Conservation (phyloP, 306 rosid genomes). For the Hippophae gyantsensis region DNA sequence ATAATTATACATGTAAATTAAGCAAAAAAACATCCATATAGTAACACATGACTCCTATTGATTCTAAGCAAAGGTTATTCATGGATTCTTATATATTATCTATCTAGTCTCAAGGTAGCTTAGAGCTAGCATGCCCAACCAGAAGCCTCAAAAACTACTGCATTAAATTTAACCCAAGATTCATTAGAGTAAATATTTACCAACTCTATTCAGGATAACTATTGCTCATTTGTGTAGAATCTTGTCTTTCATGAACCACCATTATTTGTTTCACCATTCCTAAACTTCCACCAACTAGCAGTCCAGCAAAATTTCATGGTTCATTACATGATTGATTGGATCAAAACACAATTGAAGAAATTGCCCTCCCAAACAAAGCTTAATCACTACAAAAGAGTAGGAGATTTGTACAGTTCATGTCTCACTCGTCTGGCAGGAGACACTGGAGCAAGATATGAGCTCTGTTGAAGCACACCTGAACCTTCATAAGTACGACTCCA, state of each 20-base stretch:
- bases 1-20: not conserved
- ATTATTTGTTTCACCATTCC: constrained; percentile 5
- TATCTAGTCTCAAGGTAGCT: constrained; percentile 20
- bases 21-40: not conserved
- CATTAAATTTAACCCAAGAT: constrained; percentile 13
- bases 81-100: constrained; percentile 20
- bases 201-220: constrained; percentile 9
- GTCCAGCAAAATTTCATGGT: constrained; percentile 4
- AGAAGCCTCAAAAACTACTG: constrained; percentile 30
- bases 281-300: constrained; percentile 12
- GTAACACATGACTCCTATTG: constrained; percentile 18
- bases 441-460: constrained; percentile 13
- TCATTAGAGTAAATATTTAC: constrained; percentile 10
- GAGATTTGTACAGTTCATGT: constrained; percentile 21
- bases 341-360: constrained; percentile 3
- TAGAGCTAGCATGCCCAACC: constrained; percentile 27
- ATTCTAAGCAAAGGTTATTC: constrained; percentile 22
- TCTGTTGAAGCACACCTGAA: constrained; percentile 17
- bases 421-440: constrained; percentile 26
- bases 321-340: constrained; percentile 7
- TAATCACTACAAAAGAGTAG: constrained; percentile 14
- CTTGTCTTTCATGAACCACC: constrained; percentile 3
- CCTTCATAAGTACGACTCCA: constrained; percentile 34
- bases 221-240: constrained; percentile 6
- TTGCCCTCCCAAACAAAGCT: constrained; percentile 2